phyloP scores from a whole-genome alignment of 345 rosid species.

The Isatis tinctoria region DNA sequence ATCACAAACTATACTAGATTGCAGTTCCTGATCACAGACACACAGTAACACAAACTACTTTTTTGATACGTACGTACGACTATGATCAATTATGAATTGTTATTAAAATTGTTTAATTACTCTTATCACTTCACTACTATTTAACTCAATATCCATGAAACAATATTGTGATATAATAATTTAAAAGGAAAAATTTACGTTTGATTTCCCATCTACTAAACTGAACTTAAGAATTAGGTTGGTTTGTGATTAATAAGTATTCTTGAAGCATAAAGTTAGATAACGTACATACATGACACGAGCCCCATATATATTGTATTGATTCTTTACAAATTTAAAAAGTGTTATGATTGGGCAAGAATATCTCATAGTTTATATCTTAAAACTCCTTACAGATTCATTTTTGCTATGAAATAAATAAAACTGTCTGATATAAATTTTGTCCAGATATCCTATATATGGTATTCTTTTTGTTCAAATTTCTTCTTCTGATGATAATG shows the following conservation, averaged over 20 bases:
- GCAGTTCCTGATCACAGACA: not conserved
- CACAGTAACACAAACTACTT: not conserved
- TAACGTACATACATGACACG: conserved; percentile 8
- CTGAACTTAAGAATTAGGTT: not conserved
- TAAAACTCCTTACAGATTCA: not conserved
- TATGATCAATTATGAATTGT: not conserved
- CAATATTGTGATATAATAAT: not conserved
- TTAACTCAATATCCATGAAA: too few relatives aligned
- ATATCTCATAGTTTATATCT: not conserved
- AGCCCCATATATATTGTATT: not conserved
- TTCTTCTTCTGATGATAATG: not conserved
- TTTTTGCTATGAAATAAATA: not conserved
- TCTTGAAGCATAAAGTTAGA: too few relatives aligned
- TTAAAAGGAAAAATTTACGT: not conserved
- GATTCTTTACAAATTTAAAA: not conserved
- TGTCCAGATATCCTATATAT: not conserved
- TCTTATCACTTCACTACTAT: not conserved
- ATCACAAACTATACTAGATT: not conserved
- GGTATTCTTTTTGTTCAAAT: not conserved
- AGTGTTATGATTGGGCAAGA: conserved; percentile 17
- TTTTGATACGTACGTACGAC: not conserved
- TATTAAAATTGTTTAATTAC: not conserved
- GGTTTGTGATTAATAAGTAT: not conserved
- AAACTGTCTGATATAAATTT: not conserved
- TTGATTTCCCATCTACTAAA: too few relatives aligned